These are phyloP conservation scores for Yamadazyma diddensiae DNA, from an alignment of 1,139 yeast genomes.

Conservation along the genomic window DNA sequence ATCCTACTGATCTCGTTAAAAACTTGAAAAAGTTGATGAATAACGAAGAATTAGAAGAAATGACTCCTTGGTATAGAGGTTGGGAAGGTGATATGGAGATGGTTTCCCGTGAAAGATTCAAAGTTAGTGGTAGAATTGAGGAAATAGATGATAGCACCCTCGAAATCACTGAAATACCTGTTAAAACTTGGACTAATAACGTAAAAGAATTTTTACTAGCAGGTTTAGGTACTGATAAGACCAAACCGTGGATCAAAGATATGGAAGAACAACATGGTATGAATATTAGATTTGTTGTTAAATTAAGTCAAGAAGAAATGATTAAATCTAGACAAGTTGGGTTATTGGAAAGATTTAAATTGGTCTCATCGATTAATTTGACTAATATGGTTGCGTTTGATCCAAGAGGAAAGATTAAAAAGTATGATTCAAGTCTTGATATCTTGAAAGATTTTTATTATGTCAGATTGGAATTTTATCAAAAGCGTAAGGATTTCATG, in stretches of 20 bases:
- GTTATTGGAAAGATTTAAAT: constrained; percentile 76
- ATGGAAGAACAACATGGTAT: constrained; percentile 92
- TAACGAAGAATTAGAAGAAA: constrained; percentile 65
- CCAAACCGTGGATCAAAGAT: constrained; percentile 85
- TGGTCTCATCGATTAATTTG: constrained; percentile 64
- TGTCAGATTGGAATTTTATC: constrained; percentile 86
- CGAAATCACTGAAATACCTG: constrained; percentile 91
- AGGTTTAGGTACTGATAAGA: constrained; percentile 74
- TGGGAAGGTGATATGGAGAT: constrained; percentile 85
- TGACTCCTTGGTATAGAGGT: constrained; percentile 95
- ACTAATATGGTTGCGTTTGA: constrained; percentile 96
- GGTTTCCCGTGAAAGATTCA: constrained; percentile 62
- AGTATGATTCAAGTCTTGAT: constrained; percentile 71
- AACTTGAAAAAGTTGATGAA: constrained; percentile 74
- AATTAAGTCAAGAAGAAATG: constrained; percentile 79
- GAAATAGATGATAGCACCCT: constrained; percentile 76
- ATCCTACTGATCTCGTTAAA: constrained; percentile 77
- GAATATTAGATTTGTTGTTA: constrained; percentile 75
- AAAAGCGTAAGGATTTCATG: constrained; percentile 82
- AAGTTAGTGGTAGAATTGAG: constrained; percentile 76
- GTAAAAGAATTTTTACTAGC: constrained; percentile 80
- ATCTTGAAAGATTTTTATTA: constrained; percentile 82
- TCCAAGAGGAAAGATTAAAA: constrained; percentile 84
- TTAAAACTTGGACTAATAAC: constrained; percentile 87
- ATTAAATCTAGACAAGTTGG: constrained; percentile 71